Conservation (phyloP, 2,329 filamentous ascomycete genomes). For the Aureobasidium mangrovei region DNA sequence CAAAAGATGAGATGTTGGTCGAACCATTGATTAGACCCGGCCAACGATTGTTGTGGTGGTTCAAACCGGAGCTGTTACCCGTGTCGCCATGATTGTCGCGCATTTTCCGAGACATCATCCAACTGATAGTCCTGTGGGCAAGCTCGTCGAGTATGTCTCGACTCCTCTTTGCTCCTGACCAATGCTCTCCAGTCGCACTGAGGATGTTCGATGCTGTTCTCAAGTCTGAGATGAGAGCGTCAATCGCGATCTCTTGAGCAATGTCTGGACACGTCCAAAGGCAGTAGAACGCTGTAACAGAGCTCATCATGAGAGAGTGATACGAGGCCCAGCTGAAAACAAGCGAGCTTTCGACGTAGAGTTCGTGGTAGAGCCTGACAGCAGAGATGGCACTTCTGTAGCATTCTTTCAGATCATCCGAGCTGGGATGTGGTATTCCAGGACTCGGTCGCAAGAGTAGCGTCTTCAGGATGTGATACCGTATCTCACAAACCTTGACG, state of each 20-base stretch:
- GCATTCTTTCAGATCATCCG: background rate
- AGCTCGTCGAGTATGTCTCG: constrained; percentile 5
- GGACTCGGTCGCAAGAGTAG: constrained; percentile 3
- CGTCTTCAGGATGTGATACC: constrained; percentile 3
- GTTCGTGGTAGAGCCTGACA: background rate
- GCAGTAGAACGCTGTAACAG: constrained; percentile 3
- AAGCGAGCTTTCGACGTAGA: background rate
- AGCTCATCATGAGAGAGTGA: constrained; percentile 7
- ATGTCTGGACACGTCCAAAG: constrained; percentile 5
- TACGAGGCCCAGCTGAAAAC: constrained; percentile 2
- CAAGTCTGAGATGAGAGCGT: background rate
- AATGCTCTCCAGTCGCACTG: constrained; percentile 1
- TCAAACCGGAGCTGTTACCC: background rate
- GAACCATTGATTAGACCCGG: no score
- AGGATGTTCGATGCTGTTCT: constrained; percentile 1
- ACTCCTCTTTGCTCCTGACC: background rate
- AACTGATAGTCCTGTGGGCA: background rate
- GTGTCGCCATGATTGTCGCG: background rate
- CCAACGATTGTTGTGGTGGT: background rate
- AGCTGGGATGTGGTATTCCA: background rate
- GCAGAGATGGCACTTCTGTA: background rate
- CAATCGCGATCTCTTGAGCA: background rate
- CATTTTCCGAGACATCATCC: background rate
- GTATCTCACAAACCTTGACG: background rate
- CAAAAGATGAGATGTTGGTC: background rate